These are phyloP conservation scores for Solanum pennellii DNA, from an alignment of 257 asterid species.

Conservation along the genomic window DNA sequence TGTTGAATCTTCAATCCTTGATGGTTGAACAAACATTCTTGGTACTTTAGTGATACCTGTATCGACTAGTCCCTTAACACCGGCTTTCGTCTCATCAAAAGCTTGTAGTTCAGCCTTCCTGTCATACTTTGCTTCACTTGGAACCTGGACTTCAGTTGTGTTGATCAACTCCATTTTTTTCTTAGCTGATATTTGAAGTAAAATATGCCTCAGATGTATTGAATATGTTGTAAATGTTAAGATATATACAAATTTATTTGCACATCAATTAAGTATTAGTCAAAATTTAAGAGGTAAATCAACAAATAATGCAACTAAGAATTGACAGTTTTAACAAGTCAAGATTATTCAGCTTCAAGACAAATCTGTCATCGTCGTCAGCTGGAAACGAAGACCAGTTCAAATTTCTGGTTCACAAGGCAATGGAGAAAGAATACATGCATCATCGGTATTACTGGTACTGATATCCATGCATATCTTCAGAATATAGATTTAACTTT, in stretches of 20 bases:
- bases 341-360: neutral
- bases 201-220: neutral
- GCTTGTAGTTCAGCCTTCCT: neutral
- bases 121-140: neutral
- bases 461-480: neutral
- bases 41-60: neutral
- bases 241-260: neutral
- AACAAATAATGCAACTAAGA: neutral
- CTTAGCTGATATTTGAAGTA: neutral
- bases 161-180: neutral
- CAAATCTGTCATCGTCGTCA: neutral
- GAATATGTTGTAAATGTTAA: neutral
- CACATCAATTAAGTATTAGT: neutral
- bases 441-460: neutral
- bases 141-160: neutral
- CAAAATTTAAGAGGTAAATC: neutral
- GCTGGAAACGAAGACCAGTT: neutral
- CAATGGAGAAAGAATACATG: neutral
- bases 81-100: neutral
- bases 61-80: conserved; percentile 4
- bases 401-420: neutral
- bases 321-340: neutral
- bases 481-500: neutral
- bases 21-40: neutral
- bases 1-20: neutral